A percentile compares a stretch with the other conserved stretches of the same genome.
phyloP scores from a whole-genome alignment of 2,329 filamentous ascomycete genomes.

The Alternaria infectoria region DNA sequence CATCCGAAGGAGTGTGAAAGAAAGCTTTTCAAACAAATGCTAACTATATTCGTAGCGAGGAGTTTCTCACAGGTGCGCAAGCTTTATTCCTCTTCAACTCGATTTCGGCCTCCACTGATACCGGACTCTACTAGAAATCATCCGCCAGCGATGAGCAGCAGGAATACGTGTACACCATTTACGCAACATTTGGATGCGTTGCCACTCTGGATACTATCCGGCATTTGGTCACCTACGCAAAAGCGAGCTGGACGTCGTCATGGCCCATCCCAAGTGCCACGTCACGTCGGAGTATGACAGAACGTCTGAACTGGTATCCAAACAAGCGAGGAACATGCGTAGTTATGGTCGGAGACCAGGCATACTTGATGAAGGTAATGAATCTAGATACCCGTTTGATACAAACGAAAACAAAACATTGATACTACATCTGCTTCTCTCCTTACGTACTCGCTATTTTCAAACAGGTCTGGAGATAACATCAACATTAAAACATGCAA shows the following conservation, averaged over 20 bases:
- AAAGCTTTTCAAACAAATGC: not conserved
- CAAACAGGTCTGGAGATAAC: not conserved
- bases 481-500: not conserved
- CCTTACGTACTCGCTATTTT: not conserved
- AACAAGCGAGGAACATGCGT: not conserved
- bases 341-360: not conserved
- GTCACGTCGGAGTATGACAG: not conserved
- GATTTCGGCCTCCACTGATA: slow-evolving; percentile 59
- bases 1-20: not conserved
- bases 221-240: not conserved
- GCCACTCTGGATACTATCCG: not conserved
- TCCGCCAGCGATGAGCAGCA: slow-evolving; percentile 44
- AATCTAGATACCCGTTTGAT: slow-evolving; percentile 20
- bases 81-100: slow-evolving; percentile 61
- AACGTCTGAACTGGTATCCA: not conserved
- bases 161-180: not conserved
- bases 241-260: not conserved
- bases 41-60: slow-evolving; percentile 49
- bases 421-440: not conserved
- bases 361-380: slow-evolving; percentile 2
- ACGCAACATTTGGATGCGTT: not conserved
- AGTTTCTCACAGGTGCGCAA: slow-evolving; percentile 63
- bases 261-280: not conserved
- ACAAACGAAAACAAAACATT: not conserved
- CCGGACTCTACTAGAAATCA: slow-evolving; percentile 58